These are phyloP conservation scores for Ulmus americana DNA, from an alignment of 331 rosid genomes.

Conservation along the genomic window DNA sequence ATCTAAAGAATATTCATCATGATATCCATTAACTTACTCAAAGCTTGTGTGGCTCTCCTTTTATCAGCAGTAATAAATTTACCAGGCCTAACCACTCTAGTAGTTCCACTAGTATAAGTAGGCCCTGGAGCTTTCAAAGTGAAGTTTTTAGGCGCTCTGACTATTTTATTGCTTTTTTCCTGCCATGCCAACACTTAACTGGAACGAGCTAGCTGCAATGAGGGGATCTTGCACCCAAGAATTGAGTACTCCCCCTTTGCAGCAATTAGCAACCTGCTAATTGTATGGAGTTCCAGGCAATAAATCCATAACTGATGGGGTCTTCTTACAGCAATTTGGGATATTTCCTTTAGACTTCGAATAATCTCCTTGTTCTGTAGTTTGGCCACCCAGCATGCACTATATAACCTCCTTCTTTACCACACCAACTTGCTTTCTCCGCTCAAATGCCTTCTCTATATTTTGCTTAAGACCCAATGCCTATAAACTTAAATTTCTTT, in stretches of 20 bases:
- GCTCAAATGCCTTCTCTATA: no score
- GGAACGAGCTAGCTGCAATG: slow-evolving; percentile 63
- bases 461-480: no score
- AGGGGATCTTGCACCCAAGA: slow-evolving; percentile 73
- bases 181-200: slow-evolving; percentile 65
- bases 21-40: slow-evolving; percentile 47
- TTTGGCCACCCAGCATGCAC: slow-evolving; percentile 65
- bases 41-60: slow-evolving; percentile 80
- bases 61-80: slow-evolving; percentile 47
- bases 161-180: slow-evolving; percentile 67
- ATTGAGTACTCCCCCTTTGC: slow-evolving; percentile 83
- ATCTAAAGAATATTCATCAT: not conserved
- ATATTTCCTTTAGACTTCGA: slow-evolving; percentile 45
- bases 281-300: slow-evolving; percentile 82
- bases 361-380: slow-evolving; percentile 90
- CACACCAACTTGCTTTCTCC: no score
- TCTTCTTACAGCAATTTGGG: slow-evolving; percentile 71
- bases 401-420: slow-evolving; percentile 82
- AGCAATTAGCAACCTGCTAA: slow-evolving; percentile 69
- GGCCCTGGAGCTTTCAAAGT: slow-evolving; percentile 80
- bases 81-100: slow-evolving; percentile 49
- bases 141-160: slow-evolving; percentile 57
- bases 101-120: slow-evolving; percentile 72
- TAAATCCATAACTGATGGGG: slow-evolving; percentile 61
- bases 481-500: no score